phyloP scores from a whole-genome alignment of 2,329 filamentous ascomycete species.

The Tolypocladium endophyticum region DNA sequence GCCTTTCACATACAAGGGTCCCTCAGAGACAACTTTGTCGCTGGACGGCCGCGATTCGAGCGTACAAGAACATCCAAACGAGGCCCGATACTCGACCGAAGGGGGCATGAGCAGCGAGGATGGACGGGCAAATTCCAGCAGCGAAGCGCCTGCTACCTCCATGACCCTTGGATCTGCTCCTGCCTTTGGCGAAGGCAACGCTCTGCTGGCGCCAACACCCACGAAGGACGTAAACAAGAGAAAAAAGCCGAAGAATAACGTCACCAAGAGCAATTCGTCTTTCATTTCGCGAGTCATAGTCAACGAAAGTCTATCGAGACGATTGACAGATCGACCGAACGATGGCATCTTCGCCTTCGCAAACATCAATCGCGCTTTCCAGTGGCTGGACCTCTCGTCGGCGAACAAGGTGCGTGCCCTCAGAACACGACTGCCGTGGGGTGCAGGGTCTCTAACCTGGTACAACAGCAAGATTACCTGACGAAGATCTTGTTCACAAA shows the following conservation, averaged over 20 bases:
- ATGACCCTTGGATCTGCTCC: constrained; percentile 39
- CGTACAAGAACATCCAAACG: constrained; percentile 52
- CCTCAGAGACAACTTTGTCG: constrained; percentile 39
- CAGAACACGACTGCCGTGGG: not conserved
- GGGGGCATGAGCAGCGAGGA: constrained; percentile 48
- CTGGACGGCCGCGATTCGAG: constrained; percentile 33
- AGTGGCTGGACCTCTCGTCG: constrained; percentile 88
- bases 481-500: constrained; percentile 97
- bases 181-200: constrained; percentile 80
- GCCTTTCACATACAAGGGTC: constrained; percentile 43
- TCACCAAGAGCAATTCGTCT: constrained; percentile 96
- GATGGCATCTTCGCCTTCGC: constrained; percentile 86
- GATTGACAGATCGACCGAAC: constrained; percentile 63
- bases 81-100: constrained; percentile 50
- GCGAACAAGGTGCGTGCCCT: constrained; percentile 46
- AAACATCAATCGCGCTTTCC: constrained; percentile 89
- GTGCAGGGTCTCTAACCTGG: constrained; percentile 11
- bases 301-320: constrained; percentile 70
- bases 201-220: constrained; percentile 51
- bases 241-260: constrained; percentile 94
- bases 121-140: constrained; percentile 41
- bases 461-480: constrained; percentile 65
- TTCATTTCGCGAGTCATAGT: constrained; percentile 96
- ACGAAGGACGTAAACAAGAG: constrained; percentile 69
- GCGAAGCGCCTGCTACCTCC: constrained; percentile 32